Evolutionary conservation across 2,329 filamentous ascomycete genomes (phyloP), one percentile per base, ranked within the genome.

Genomic region (Talaromyces sp.): DNA sequence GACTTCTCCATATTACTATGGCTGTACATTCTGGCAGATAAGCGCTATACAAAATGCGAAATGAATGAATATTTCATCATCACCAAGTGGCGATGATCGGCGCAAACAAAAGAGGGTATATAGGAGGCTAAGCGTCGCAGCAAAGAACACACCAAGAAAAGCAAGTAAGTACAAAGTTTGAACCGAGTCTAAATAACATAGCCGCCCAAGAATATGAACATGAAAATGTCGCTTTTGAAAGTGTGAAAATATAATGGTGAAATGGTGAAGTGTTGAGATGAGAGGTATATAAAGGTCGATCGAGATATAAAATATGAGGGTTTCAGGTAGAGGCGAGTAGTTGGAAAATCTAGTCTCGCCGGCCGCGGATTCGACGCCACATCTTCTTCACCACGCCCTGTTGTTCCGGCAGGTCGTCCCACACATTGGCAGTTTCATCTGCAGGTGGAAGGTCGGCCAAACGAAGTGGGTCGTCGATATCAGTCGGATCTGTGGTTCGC

Each of bases 391-490:
- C 68, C 63, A 74, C 68, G 11, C 74, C 73, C 59, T 70, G 66
- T 9, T 75, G 71, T 33, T 74, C 70, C 22, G 75, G 69, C 51
- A 80, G 76, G 4, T 75, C 76, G 65, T 80, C 77, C 75, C 77
- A 78, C 39, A 76, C 68, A 7, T 80, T 68, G 27, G 69, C 65
- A 22, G 67, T 77, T 60, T 80, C 77, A 19, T 79, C 77, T 10
- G 78, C 69, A 8, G 72, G 71, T 2, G 80, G 77, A 22, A 88
- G 74, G 51, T 81, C 79, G 44, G 83, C 82, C 19, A 86, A 72
- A n/a, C 81, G 80, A 36, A 86, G 73, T 2, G 84, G 82, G 63
- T 86, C 80, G 65, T 82, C 74, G 65, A 78, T 63, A 33, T 78
- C 78, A 69, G 22, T 22, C 3, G 68, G 65, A n/a, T 71, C 71